Evolutionary conservation across 805 yeast species (phyloP).

Genomic region (Metschnikowia aberdeeniae): DNA sequence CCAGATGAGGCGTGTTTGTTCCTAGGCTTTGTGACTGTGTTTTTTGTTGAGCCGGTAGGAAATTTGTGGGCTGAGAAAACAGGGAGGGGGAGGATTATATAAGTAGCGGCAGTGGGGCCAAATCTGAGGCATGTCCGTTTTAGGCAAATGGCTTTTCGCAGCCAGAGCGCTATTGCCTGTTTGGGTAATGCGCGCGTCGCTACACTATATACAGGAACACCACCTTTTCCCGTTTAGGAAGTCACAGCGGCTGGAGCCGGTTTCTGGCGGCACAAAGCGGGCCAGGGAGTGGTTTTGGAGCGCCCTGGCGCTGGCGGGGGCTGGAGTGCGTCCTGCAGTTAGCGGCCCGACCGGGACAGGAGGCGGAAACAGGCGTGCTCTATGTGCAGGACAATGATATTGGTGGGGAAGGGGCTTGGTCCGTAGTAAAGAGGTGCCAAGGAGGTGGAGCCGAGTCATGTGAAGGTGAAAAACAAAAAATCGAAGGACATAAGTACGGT

Average conservation of each 20-base stretch:
- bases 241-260: neutral
- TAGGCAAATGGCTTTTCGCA: constrained; percentile 16
- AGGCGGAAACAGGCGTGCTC: no score
- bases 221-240: neutral
- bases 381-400: neutral
- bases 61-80: neutral
- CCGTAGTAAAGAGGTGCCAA: neutral
- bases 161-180: constrained; percentile 15
- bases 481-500: neutral
- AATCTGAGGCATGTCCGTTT: neutral
- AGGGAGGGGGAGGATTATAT: neutral
- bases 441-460: neutral
- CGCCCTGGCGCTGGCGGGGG: neutral
- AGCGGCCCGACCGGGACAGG: no score
- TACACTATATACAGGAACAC: no score
- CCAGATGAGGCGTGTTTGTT: no score
- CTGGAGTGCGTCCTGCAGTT: neutral
- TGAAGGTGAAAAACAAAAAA: neutral
- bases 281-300: no score
- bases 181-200: constrained; percentile 8
- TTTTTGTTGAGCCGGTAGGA: no score
- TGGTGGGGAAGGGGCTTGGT: neutral
- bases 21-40: no score
- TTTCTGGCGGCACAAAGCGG: no score
- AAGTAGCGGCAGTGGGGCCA: neutral